phyloP scores from a whole-genome alignment of 148 eudicot species.

The Hydrangea macrophylla region DNA sequence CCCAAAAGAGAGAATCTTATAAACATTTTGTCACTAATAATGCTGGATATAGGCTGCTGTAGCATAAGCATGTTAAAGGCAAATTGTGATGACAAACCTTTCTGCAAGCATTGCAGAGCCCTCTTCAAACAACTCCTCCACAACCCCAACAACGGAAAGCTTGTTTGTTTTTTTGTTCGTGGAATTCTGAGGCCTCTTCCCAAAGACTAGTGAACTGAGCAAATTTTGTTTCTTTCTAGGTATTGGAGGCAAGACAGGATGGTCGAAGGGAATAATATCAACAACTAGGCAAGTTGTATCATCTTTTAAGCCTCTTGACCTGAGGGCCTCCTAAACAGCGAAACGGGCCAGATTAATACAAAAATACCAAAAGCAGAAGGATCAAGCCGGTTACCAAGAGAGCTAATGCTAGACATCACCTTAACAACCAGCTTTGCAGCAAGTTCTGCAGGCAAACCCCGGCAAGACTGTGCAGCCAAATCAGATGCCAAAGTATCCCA shows the following conservation, averaged over 20 bases:
- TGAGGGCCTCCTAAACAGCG: constrained; percentile 76
- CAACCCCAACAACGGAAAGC: constrained; percentile 88
- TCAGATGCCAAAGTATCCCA: constrained; percentile 95
- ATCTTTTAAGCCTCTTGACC: constrained; percentile 94
- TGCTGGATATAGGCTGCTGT: background rate
- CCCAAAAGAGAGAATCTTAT: background rate
- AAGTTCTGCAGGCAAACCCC: constrained; percentile 94
- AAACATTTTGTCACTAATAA: background rate
- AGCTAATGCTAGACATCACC: constrained; percentile 34
- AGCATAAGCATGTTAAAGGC: background rate
- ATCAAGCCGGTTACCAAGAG: background rate
- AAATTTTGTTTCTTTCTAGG: constrained; percentile 61
- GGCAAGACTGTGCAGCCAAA: constrained; percentile 80
- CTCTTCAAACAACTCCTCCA: constrained; percentile 97
- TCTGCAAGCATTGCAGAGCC: constrained; percentile 98
- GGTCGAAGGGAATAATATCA: constrained; percentile 86
- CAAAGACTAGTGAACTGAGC: constrained; percentile 54
- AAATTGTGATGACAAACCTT: constrained; percentile 42
- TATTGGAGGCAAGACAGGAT: constrained; percentile 52
- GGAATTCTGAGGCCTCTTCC: constrained; percentile 58
- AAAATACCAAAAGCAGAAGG: background rate
- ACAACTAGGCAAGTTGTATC: constrained; percentile 98
- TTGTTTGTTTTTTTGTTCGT: constrained; percentile 50
- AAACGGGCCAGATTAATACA: constrained; percentile 3
- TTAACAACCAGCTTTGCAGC: constrained; percentile 98